Evolutionary conservation across 1,284 basidiomycete genomes (phyloP).

Genomic region (Cryptococcus maquisensis): DNA sequence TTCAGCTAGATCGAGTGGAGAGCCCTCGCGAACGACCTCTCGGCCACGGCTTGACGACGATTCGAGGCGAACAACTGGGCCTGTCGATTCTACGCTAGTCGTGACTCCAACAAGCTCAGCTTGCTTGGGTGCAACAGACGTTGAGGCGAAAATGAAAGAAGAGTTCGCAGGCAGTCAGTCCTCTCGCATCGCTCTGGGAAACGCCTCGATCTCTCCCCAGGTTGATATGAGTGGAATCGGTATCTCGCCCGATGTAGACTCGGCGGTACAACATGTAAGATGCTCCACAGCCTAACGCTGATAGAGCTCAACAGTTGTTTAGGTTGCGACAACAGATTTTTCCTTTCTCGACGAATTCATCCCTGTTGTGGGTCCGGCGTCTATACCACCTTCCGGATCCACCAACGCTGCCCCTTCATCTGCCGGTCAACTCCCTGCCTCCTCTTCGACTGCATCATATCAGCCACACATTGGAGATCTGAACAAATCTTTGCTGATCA

Average conservation of each 20-base stretch:
- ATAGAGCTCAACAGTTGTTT: background rate
- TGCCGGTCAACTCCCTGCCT: background rate
- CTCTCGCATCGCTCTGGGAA: background rate
- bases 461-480: slow-evolving; percentile 19
- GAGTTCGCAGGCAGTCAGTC: background rate
- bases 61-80: background rate
- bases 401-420: slow-evolving; percentile 1
- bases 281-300: background rate
- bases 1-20: background rate
- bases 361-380: slow-evolving; percentile 9
- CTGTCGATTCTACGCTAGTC: too few species aligned
- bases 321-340: slow-evolving; percentile 12
- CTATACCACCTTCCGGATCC: slow-evolving; percentile 1
- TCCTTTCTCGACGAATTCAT: slow-evolving; percentile 19
- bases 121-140: background rate
- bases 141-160: background rate
- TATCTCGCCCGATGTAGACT: background rate
- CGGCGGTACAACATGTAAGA: background rate
- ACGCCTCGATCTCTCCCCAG: slow-evolving; percentile 2
- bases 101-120: too few species aligned
- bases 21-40: background rate
- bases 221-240: slow-evolving; percentile 2
- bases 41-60: background rate
- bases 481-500: slow-evolving; percentile 15
- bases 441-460: slow-evolving; percentile 2